phyloP scores from a whole-genome alignment of 176 grass and related monocot species.

The Eremochloa ophiuroides region DNA sequence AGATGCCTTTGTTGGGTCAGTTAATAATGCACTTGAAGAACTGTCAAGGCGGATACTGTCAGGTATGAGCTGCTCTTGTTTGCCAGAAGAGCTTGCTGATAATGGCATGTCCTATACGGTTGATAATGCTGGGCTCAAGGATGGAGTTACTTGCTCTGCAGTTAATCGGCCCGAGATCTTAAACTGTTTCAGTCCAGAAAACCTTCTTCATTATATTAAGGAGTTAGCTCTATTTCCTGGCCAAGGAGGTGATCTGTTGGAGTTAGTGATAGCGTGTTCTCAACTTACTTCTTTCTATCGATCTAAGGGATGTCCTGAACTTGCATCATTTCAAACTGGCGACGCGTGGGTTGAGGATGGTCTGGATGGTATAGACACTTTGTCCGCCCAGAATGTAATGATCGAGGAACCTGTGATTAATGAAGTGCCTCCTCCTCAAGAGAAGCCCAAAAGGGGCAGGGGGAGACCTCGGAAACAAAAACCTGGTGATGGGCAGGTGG shows the following conservation, averaged over 20 bases:
- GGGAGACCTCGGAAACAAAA: constrained; percentile 72
- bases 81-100: constrained; percentile 50
- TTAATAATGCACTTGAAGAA: constrained; percentile 75
- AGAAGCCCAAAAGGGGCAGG: constrained; percentile 67
- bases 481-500: constrained; percentile 36
- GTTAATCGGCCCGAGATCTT: constrained; percentile 60
- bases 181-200: constrained; percentile 60
- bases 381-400: constrained; percentile 8
- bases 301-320: constrained; percentile 71
- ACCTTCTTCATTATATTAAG: constrained; percentile 69
- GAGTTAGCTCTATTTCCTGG: constrained; percentile 53
- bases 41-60: constrained; percentile 71
- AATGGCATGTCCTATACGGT: constrained; percentile 55
- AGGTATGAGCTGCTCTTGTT: constrained; percentile 78
- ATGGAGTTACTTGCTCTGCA: constrained; percentile 59
- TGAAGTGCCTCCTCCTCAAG: constrained; percentile 33
- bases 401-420: constrained; percentile 34
- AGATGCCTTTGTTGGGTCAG: constrained; percentile 67
- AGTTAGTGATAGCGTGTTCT: constrained; percentile 62
- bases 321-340: constrained; percentile 64
- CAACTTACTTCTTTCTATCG: constrained; percentile 80
- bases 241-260: constrained; percentile 56
- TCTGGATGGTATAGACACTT: constrained; percentile 26
- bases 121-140: constrained; percentile 88
- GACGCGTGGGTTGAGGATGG: constrained; percentile 54